These are phyloP conservation scores for Xylaria sp. DNA, from an alignment of 2,329 filamentous ascomycete genomes.

Conservation along the genomic window DNA sequence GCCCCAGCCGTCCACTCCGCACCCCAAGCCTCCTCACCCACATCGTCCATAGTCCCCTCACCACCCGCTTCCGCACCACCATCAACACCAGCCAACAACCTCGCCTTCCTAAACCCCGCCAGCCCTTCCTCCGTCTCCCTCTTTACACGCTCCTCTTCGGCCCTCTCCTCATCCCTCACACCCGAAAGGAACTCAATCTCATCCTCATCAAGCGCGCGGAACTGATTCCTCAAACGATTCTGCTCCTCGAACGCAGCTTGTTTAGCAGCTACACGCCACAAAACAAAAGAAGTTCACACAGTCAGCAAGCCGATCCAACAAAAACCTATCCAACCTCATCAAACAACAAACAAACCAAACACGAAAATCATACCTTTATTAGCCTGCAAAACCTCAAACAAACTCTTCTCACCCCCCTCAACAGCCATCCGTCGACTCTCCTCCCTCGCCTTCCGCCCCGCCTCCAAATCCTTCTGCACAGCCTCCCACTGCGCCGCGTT, in stretches of 20 bases:
- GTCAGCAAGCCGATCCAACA: too few species aligned
- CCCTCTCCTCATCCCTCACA: conserved; percentile 44
- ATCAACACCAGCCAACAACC: conserved; percentile 10
- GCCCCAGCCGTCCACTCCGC: conserved; percentile 34
- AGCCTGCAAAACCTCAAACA: conserved; percentile 72
- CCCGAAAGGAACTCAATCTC: conserved; percentile 70
- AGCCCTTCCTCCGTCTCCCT: conserved; percentile 55
- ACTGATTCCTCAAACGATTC: conserved; percentile 67
- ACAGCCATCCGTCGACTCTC: conserved; percentile 43
- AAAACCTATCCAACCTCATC: too few species aligned
- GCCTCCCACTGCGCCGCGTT: conserved; percentile 52
- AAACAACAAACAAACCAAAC: too few species aligned
- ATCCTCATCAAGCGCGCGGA: conserved; percentile 70
- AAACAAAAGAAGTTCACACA: too few species aligned
- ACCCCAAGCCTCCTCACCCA: conserved; percentile 19
- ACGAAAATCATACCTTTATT: conserved; percentile 53
- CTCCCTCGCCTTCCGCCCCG: conserved; percentile 50
- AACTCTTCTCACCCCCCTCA: conserved; percentile 49
- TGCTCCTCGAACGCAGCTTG: conserved; percentile 78
- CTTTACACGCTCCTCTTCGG: conserved; percentile 50
- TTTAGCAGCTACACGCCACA: conserved; percentile 46
- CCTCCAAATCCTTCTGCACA: conserved; percentile 60
- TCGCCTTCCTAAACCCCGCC: conserved; percentile 47
- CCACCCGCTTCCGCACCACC: conserved; percentile 5
- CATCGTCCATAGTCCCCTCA: conserved; percentile 3